These are phyloP conservation scores for Beauveria rudraprayagi DNA, from an alignment of 2,329 filamentous ascomycete species.

Conservation along the genomic window DNA sequence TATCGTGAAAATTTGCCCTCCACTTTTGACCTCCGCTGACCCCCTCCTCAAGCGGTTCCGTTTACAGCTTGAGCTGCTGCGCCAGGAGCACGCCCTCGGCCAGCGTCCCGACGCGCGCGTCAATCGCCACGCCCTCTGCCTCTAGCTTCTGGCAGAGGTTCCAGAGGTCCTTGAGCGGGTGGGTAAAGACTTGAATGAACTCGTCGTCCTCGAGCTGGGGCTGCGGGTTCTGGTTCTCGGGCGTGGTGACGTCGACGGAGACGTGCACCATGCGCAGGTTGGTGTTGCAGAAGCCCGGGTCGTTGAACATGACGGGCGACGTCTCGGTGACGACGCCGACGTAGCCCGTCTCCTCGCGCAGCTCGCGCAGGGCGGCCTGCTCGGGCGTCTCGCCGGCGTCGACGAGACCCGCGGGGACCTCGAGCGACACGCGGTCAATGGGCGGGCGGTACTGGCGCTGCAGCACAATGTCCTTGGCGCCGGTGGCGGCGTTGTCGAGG, in stretches of 20 bases:
- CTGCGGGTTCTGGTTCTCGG: slow-evolving; percentile 61
- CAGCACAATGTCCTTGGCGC: slow-evolving; percentile 48
- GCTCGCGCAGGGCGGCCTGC: slow-evolving; percentile 53
- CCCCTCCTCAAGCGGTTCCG: background rate
- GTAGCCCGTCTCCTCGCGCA: slow-evolving; percentile 61
- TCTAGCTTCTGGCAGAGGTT: slow-evolving; percentile 60
- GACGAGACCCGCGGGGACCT: slow-evolving; percentile 56
- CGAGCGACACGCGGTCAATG: slow-evolving; percentile 50
- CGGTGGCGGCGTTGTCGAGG: slow-evolving; percentile 39
- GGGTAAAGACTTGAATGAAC: slow-evolving; percentile 72
- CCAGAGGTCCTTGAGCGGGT: slow-evolving; percentile 57
- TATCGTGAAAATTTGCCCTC: background rate
- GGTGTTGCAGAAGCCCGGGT: slow-evolving; percentile 59
- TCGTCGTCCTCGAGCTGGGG: slow-evolving; percentile 70
- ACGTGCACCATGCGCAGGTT: slow-evolving; percentile 66
- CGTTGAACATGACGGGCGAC: slow-evolving; percentile 60
- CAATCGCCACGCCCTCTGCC: slow-evolving; percentile 65
- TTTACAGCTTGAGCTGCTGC: slow-evolving; percentile 42
- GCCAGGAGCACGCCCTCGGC: slow-evolving; percentile 72
- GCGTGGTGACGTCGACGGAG: slow-evolving; percentile 58
- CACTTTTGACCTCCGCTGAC: too few species aligned
- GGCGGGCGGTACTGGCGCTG: slow-evolving; percentile 62
- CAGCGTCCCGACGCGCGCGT: slow-evolving; percentile 68
- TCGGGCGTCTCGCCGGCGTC: slow-evolving; percentile 55
- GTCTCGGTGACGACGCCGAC: slow-evolving; percentile 46